Base-by-base conservation (phyloP, 192 early-diverging fungal species). In the Coemansia sp. region DNA sequence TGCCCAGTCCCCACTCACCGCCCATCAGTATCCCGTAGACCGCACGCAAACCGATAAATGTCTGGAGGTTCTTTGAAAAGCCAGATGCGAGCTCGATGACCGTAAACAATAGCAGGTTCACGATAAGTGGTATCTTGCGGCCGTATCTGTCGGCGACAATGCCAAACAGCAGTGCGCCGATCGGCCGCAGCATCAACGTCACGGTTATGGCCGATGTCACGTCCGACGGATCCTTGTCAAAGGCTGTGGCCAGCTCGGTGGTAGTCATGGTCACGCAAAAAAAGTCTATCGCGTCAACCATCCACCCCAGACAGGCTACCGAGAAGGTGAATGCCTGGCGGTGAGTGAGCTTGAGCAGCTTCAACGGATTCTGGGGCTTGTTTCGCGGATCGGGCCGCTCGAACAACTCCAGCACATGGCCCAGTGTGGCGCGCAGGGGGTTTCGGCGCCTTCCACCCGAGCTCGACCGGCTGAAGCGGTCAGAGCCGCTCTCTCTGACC, bases 81-180 rank as follows among this genome's bases (percentile, higher is more conserved):
- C 87, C 88, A 10, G 83, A 82, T 9, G 71, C 79, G 23, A 87
- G 64, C 58, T 87, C 82, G 17, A 87, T 63, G 7, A 83, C 23
- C 2, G 83, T 80, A 49, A 78, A 87, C 47, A 87, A 53, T 10
- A 80, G 49, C 20, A 90, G 56, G 67, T 90, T 81, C 28, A 78
- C 59, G 66, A 90, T 83, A 36, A 90, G 64, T 7, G 88, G 86
- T 38, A 82, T 80, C 12, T 79, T 75, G 12, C 88, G 83, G 12
- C 88, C 88, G 43, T 66, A 87, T 14, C 73, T 57, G 58, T 90
- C 88, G 0, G 84, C 83, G 11, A 83, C 48, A 6, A 82, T 55
- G 48, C 88, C 88, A 73, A 90, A 90, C 42, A 85, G 59, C 19
- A 87, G 56, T 2, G 86, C 88, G 10, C 88, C 88, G 32, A 90